phyloP scores from a whole-genome alignment of 495 filamentous ascomycete genomes.

The Xylaria nigripes region DNA sequence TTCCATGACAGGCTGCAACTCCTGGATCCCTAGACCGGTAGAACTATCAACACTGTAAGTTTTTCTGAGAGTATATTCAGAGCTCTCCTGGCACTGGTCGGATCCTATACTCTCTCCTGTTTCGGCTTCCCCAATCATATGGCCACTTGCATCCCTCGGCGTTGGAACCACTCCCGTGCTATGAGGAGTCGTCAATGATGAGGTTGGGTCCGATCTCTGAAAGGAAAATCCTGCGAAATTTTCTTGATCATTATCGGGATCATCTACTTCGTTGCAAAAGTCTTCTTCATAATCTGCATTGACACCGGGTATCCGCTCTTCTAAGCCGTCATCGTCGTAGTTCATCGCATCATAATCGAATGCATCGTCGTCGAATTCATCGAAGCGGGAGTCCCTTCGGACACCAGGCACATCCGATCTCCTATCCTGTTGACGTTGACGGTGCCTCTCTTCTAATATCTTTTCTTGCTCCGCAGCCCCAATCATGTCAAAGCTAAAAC shows the following conservation, averaged over 20 bases:
- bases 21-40: slow-evolving; percentile 32
- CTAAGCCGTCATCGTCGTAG: slow-evolving; percentile 62
- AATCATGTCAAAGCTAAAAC: slow-evolving; percentile 92
- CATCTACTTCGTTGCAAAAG: slow-evolving; percentile 19
- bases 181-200: slow-evolving; percentile 37
- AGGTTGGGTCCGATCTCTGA: slow-evolving; percentile 43
- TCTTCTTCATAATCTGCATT: slow-evolving; percentile 58
- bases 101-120: slow-evolving; percentile 33
- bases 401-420: slow-evolving; percentile 25
- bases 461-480: slow-evolving; percentile 73
- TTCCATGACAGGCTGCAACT: slow-evolving; percentile 16
- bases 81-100: slow-evolving; percentile 6
- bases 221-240: slow-evolving; percentile 48
- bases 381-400: slow-evolving; percentile 37
- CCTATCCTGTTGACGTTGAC: slow-evolving; percentile 57
- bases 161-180: slow-evolving; percentile 41
- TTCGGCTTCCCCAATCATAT: slow-evolving; percentile 42
- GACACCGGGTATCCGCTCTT: slow-evolving; percentile 69
- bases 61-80: slow-evolving; percentile 3
- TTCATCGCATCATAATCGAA: slow-evolving; percentile 63
- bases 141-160: slow-evolving; percentile 44
- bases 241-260: slow-evolving; percentile 43
- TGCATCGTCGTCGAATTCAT: slow-evolving; percentile 59
- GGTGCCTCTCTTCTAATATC: slow-evolving; percentile 76
- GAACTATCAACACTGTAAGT: slow-evolving; percentile 12